Base-by-base conservation (phyloP, 305 asterid species). In the Fraxinus albicans region DNA sequence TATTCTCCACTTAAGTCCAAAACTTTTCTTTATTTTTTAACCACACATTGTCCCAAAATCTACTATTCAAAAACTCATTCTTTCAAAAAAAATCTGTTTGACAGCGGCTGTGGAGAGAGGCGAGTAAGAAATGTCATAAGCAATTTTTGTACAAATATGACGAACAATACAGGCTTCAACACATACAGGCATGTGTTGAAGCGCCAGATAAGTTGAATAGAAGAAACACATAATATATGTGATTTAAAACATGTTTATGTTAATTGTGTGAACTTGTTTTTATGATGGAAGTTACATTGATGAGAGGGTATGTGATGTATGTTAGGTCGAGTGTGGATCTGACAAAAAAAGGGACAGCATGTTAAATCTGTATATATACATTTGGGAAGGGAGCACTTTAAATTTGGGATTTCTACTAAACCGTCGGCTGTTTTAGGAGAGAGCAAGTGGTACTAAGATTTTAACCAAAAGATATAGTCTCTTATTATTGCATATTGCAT, bases 241-340 rank as follows among this genome's bases (percentile, higher is more conserved):
- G 74, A 27, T 69, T 29, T 29, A 69, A 69, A 69, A 69, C 40
- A 69, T 31, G 40, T 29, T 31, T 29, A 29, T 69, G 23, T 69
- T 69, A 69, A 69, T 69, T 69, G 10, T 31, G 76, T 69, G 76
- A 69, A 69, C 76, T 31, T 69, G 9, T 29, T 69, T 69, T 69
- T 69, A 69, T 69, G 76, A 69, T 69, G 76, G 76, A 69, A 69
- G 40, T 65, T 29, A 69, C 76, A 69, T 69, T 69, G 8, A 69
- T 69, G 23, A 69, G 35, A 69, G 76, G 40, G 40, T 6, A 27
- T 69, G 19, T 27, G 21, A 67, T 67, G 35, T 15, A 12, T 69
- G 19, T 69, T 69, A 69, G 40, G 23, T 69, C 10, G 1, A 31
- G 38, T 5, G n/a, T 6, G 19, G 36, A 69, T 31, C 76, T 69